These are phyloP conservation scores for Mycena kentingensis DNA, from an alignment of 768 basidiomycete species.

Conservation along the genomic window DNA sequence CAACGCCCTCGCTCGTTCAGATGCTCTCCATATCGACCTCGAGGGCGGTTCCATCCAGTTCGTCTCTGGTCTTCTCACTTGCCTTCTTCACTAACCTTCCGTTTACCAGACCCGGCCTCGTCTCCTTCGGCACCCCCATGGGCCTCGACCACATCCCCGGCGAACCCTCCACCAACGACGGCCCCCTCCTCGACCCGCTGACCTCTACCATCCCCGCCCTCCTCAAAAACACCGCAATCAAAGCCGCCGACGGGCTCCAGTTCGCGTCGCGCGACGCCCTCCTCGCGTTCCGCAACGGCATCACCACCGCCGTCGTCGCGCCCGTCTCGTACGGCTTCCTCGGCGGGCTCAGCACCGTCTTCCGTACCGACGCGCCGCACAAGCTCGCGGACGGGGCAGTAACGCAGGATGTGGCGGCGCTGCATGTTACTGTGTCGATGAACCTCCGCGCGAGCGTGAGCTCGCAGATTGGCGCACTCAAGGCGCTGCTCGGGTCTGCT, in stretches of 20 bases:
- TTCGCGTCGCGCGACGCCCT: conserved; percentile 34
- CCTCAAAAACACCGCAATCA: conserved; percentile 48
- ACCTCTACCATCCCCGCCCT: conserved; percentile 26
- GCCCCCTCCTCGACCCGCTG: conserved; percentile 56
- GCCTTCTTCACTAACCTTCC: neutral
- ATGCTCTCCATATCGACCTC: neutral
- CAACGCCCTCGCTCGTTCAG: neutral
- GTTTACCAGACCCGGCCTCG: conserved; percentile 53
- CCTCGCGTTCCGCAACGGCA: conserved; percentile 67
- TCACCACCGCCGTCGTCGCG: conserved; percentile 66
- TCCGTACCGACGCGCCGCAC: conserved; percentile 60
- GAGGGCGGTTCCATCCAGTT: neutral
- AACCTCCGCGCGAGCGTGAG: conserved; percentile 52
- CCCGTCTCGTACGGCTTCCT: conserved; percentile 60
- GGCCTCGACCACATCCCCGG: conserved; percentile 69
- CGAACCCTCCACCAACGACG: conserved; percentile 71
- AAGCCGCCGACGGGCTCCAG: conserved; percentile 65
- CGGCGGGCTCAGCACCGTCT: conserved; percentile 61
- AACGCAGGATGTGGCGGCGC: conserved; percentile 61
- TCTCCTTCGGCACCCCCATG: conserved; percentile 62
- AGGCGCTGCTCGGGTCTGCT: conserved; percentile 39
- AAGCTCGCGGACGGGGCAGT: conserved; percentile 64
- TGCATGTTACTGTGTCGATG: conserved; percentile 57
- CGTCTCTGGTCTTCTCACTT: neutral
- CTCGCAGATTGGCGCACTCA: conserved; percentile 61